Evolutionary conservation across 2,329 filamentous ascomycete genomes (phyloP).

Genomic region (Ophiocordyceps camponoti-rufipedis): DNA sequence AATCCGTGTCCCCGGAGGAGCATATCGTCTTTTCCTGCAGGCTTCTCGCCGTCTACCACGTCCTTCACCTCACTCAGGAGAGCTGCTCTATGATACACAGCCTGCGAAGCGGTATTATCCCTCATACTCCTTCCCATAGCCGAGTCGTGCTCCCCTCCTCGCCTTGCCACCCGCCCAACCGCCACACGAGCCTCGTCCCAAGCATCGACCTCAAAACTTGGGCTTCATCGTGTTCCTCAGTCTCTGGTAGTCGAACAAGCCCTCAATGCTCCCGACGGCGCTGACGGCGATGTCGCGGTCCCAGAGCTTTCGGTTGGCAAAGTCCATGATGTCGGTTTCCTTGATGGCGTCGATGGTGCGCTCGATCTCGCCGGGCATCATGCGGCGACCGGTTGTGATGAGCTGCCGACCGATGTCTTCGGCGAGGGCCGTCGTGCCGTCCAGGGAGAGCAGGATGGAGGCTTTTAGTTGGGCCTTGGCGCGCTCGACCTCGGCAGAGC

Average conservation of each 20-base stretch:
- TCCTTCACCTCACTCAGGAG: too few relatives aligned
- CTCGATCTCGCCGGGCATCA: slow-evolving; percentile 89
- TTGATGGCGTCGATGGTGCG: slow-evolving; percentile 74
- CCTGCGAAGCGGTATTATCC: slow-evolving; percentile 24
- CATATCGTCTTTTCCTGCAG: not conserved
- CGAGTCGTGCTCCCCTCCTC: slow-evolving; percentile 19
- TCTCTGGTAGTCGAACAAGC: slow-evolving; percentile 59
- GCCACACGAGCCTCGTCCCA: slow-evolving; percentile 7
- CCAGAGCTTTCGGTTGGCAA: slow-evolving; percentile 90
- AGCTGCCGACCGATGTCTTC: slow-evolving; percentile 98
- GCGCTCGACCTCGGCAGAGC: slow-evolving; percentile 82
- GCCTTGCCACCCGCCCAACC: slow-evolving; percentile 15
- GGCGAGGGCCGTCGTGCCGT: slow-evolving; percentile 90
- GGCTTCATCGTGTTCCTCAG: slow-evolving; percentile 76
- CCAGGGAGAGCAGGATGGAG: slow-evolving; percentile 87
- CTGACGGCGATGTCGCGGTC: slow-evolving; percentile 91
- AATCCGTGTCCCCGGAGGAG: not conserved
- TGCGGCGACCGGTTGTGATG: slow-evolving; percentile 85
- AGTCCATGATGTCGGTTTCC: slow-evolving; percentile 93
- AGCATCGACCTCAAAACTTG: slow-evolving; percentile 33
- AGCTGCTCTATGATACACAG: slow-evolving; percentile 31
- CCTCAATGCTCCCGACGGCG: slow-evolving; percentile 87
- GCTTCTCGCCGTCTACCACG: not conserved
- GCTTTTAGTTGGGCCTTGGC: slow-evolving; percentile 99
- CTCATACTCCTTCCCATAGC: not conserved